Evolutionary conservation across 2,329 filamentous ascomycete species (phyloP), one percentile per base, ranked within the genome.

Genomic region (Tolypocladium inflatum): DNA sequence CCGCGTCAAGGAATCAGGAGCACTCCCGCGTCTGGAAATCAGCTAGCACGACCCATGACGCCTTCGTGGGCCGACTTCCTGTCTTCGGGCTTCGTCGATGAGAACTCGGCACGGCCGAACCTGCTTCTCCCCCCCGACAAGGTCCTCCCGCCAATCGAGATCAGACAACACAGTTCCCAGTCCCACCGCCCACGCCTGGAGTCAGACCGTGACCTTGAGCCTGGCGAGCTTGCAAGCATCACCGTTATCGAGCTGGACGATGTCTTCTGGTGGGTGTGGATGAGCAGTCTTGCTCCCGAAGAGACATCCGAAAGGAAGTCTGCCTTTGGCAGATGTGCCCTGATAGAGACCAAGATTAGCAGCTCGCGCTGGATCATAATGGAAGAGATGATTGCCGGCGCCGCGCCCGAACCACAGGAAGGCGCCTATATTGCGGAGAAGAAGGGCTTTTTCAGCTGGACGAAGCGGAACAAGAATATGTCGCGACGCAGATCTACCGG

Each of bases 191-290:
- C 88, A 50, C 82, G 85, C 59, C 76, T 90, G n/a, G 86, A 91
- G 63, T 80, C 80, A 17, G 85, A 89, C 57, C 74, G 74, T 30
- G 78, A 84, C 45, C 78, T 97, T 0, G 91, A 97, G 63, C 94
- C 93, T 0, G 94, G 91, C 55, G 94, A 99, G 78, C 80, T 99
- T 58, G 94, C 94, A 37, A 97, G 91, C 69, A 96, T 99, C 68
- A 89, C 84, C 30, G 82, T 82, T 42, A 83, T 97, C 58, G 87
- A 94, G 62, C 79, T 99, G 6, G 94, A 99, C 66, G 93, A 97
- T 70, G 88, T 91, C 1, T 99, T 99, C 72, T 99, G 94, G 94
- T 97, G 94, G 93, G 94, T 97, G 4, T 99, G 94, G 94, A 97
- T 99, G 81, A 95, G 86, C 65, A 97, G 93, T 78, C 77, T 99